Evolutionary conservation across 2,329 filamentous ascomycete genomes (phyloP), one percentile per base, ranked within the genome.

Genomic region (Phoma herbarum): DNA sequence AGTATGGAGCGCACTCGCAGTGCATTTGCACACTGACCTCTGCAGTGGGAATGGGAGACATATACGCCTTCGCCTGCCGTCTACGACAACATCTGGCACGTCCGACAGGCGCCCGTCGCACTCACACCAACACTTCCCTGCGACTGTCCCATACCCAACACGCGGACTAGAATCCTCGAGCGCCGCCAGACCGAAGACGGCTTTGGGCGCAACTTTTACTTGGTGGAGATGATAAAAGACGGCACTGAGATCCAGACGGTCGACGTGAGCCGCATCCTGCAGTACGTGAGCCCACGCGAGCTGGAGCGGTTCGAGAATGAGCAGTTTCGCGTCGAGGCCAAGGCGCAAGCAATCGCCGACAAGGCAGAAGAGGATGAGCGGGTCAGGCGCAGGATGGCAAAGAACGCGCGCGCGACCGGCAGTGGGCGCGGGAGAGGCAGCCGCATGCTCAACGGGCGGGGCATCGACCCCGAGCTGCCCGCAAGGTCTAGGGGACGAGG

Each of bases 261-360:
- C 14, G 69, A 75, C 43, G 37, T 72, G 35, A 68, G 65, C 42
- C 59, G 66, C 20, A 76, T 76, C 28, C 46, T 75, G 33, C 51
- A 69, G 7, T 75, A 69, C 43, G 72, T 75, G 3, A 72, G 68
- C 1, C 64, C 62, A 6, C 52, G 63, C 11, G 73, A 76, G 60
- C 60, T 75, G 7, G 72, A 75, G 39, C 62, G 71, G 9, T 77
- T 65, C 37, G 74, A 77, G 48, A 74, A 75, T 35, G 67, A 66
- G 43, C 68, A 74, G 55, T 75, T 72, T 54, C 59, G 51, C 9
- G 58, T 67, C 10, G 69, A 75, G 48, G 67, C 69, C 0, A 68
- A 72, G 49, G 71, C 68, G 1, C 66, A 73, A 42, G 68, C 64
- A 4, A 52, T 64, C 23, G 65, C 60, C 4, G 42, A 61, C 28